Base-by-base conservation (phyloP, 1,139 yeast species). In the Sugiyamaella paludigena region DNA sequence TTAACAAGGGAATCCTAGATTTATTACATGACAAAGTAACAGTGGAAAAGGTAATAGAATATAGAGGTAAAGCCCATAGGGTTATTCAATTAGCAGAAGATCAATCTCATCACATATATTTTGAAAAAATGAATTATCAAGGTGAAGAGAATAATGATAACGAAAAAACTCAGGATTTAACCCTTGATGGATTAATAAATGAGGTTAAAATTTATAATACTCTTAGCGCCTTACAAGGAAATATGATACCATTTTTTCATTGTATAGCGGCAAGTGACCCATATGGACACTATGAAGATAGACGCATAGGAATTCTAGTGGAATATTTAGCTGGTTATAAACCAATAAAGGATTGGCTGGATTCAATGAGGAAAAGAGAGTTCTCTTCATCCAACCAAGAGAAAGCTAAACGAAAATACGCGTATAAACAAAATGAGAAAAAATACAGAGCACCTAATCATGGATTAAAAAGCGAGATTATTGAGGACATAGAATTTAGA, bases 211-310 rank as follows among this genome's bases (percentile, higher is more conserved):
- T 54, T 1, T 54, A 50, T 35, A 40, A 34, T 24, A 39, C 35
- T 40, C 49, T 58, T 24, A 28, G 49, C n/a, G 19, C 16, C 19
- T 42, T 58, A 8, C 61, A 57, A 38, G 61, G 61, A 10, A 47
- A 50, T 6, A 37, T 43, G 10, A 37, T 58, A 5, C 61, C 61
- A 7, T 55, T 45, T 16, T 38, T 55, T 7, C 52, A 55, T 37
- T 39, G 54, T 16, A 12, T 52, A 2, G 36, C 51, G 5, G 41
- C 49, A 1, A 40, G 56, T 4, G 60, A 58, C 41, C 60, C 61
- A 10, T 57, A 43, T 37, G 48, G 48, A 8, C 39, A 47, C 15
- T 47, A 49, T 34, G 45, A 47, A 31, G 47, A 49, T 19, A 46
- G 61, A 16, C 35, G 51, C 11, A 26, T 47, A 2, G 56, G 58